phyloP scores from a whole-genome alignment of 1,284 basidiomycete genomes.

The Moesziomyces parantarcticus region DNA sequence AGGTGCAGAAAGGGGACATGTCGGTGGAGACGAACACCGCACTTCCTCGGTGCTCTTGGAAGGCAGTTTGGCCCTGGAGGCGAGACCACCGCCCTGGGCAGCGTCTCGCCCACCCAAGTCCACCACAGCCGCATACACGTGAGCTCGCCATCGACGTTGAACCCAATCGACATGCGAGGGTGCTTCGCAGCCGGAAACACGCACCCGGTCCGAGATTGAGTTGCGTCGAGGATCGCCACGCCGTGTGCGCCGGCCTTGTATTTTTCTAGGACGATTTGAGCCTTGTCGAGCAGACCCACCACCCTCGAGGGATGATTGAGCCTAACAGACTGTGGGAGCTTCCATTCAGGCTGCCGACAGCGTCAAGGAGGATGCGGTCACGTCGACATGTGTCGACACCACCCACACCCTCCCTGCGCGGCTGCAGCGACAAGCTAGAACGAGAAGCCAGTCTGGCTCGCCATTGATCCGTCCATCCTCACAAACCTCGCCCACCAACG shows the following conservation, averaged over 20 bases:
- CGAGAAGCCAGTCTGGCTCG: neutral
- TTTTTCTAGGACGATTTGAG: slow-evolving; percentile 3
- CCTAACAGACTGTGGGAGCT: neutral
- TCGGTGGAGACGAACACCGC: slow-evolving; percentile 10
- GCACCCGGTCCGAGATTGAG: neutral
- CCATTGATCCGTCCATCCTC: neutral
- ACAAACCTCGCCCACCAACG: neutral
- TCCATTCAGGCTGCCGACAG: neutral
- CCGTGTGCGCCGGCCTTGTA: no score
- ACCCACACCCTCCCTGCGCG: neutral
- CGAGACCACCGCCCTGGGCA: slow-evolving; percentile 8
- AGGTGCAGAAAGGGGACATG: neutral
- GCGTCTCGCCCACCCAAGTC: neutral
- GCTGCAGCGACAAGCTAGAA: neutral
- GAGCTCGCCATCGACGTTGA: neutral
- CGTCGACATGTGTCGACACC: neutral
- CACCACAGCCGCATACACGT: neutral
- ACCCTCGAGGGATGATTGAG: neutral
- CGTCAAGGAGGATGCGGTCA: neutral
- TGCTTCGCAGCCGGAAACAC: neutral
- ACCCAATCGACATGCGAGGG: neutral
- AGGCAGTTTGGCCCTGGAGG: slow-evolving; percentile 7
- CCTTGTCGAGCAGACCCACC: slow-evolving; percentile 6
- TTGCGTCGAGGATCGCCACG: neutral
- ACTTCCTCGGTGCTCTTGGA: slow-evolving; percentile 1